Conservation (phyloP, 305 asterid species). For the Fraxinus platypoda region DNA sequence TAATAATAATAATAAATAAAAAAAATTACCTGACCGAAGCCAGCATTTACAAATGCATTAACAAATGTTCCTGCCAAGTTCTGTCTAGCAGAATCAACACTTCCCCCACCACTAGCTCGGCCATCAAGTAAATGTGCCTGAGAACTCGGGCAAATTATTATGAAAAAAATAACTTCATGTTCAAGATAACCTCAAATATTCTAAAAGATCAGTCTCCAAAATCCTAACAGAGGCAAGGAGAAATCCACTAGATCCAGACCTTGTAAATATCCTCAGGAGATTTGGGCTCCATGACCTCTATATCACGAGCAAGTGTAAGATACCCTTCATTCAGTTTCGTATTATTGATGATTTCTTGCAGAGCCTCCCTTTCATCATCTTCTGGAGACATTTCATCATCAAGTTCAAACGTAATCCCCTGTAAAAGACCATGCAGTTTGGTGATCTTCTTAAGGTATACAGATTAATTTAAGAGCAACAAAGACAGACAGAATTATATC, state of each 20-base stretch:
- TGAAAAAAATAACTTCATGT: not conserved
- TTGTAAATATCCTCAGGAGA: conserved; percentile 97
- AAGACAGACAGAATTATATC: not conserved
- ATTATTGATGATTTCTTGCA: conserved; percentile 81
- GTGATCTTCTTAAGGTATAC: not conserved
- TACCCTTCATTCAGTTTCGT: conserved; percentile 85
- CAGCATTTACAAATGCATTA: conserved; percentile 98
- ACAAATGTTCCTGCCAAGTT: conserved; percentile 98
- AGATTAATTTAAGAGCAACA: not conserved
- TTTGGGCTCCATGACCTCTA: conserved; percentile 99
- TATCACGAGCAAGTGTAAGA: conserved; percentile 98
- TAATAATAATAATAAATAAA: no score
- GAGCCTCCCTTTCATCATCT: conserved; percentile 73
- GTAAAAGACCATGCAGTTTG: conserved; percentile 24
- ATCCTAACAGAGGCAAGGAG: not conserved
- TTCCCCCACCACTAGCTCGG: conserved; percentile 88
- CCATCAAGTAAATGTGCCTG: conserved; percentile 98
- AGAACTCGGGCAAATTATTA: conserved; percentile 10
- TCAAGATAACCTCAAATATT: conserved; percentile 12
- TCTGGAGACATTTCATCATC: conserved; percentile 59
- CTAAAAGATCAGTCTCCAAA: not conserved
- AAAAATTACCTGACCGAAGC: conserved; percentile 82
- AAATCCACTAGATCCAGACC: conserved; percentile 39
- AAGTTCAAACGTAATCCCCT: conserved; percentile 84
- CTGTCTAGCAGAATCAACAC: conserved; percentile 97